Evolutionary conservation across 805 yeast genomes (phyloP), one percentile per base, ranked within the genome.

Genomic region (Starmerella floricola): DNA sequence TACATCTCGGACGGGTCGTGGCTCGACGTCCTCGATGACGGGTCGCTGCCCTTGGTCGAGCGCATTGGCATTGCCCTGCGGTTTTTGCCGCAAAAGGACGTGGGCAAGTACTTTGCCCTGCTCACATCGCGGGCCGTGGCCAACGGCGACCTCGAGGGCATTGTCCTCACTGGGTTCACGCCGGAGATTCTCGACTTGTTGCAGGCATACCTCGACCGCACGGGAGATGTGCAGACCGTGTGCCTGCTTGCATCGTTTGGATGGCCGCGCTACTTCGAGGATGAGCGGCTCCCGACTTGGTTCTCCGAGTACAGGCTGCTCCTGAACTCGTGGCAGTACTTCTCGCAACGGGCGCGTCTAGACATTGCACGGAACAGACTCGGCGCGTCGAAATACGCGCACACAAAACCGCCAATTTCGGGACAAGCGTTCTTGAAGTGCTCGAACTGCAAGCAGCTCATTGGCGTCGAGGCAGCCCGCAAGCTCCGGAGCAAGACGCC

Each of bases 21-120:
- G 96, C 79, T 88, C 78, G 96, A 85, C 55, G 94, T 88, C 1
- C 66, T 88, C 40, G 94, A 85, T 56, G 96, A 88, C 55, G 76
- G 79, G 16, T 79, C 94, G 1, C 67, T 88, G 32, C 95, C 98
- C 0, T 64, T 88, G 31, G 68, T 88, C 40, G 98, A 88, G 56
- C 66, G 95, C 50, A 62, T 88, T 11, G 96, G 96, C 1, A 88
- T 88, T 21, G 96, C 97, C 0, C 65, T 88, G 19, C 67, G 95
- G 37, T 88, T 83, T 53, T 63, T 88, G 27, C 75, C 87, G 1
- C 95, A 86, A 56, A 69, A 74, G 35, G 95, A 62, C 39, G 64
- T 88, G 48, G 73, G 78, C 6, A 69, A 74, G 10, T 88, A 83
- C 60, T 65, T 88, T 51, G 73, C 75, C 41, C 62, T 80, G 32